Conservation (phyloP, 257 asterid species). For the Penstemon eatonii region DNA sequence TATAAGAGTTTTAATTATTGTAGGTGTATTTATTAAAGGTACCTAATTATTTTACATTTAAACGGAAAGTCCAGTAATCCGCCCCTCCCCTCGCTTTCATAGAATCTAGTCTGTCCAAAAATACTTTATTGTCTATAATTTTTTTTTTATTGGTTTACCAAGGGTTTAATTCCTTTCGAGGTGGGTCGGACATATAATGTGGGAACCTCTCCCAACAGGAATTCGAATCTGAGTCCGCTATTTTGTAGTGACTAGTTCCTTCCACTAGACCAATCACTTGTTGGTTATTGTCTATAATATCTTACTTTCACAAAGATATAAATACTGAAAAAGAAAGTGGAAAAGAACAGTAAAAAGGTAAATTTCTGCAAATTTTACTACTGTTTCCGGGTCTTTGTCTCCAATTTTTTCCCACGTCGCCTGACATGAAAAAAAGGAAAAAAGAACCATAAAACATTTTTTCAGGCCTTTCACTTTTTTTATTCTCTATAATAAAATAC, state of each 20-base stretch:
- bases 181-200: too few species aligned
- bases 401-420: slow-evolving; percentile 31
- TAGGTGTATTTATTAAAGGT: neutral
- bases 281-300: slow-evolving; percentile 30
- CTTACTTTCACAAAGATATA: slow-evolving; percentile 22
- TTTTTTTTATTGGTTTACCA: too few species aligned
- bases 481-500: too few species aligned
- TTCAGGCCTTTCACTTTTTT: neutral
- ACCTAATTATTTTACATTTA: too few species aligned
- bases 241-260: too few species aligned
- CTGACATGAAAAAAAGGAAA: neutral
- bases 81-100: neutral
- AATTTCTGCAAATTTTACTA: slow-evolving; percentile 26
- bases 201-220: too few species aligned
- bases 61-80: neutral
- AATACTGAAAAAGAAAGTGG: slow-evolving; percentile 25
- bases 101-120: neutral
- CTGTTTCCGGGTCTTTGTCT: slow-evolving; percentile 31
- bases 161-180: too few species aligned
- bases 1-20: too few species aligned
- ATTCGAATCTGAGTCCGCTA: too few species aligned
- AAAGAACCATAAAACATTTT: neutral
- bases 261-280: too few species aligned
- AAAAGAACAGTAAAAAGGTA: slow-evolving; percentile 21
- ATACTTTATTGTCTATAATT: slow-evolving; percentile 30